Conservation (phyloP, 2,329 filamentous ascomycete genomes). For the Diplodia mutila region DNA sequence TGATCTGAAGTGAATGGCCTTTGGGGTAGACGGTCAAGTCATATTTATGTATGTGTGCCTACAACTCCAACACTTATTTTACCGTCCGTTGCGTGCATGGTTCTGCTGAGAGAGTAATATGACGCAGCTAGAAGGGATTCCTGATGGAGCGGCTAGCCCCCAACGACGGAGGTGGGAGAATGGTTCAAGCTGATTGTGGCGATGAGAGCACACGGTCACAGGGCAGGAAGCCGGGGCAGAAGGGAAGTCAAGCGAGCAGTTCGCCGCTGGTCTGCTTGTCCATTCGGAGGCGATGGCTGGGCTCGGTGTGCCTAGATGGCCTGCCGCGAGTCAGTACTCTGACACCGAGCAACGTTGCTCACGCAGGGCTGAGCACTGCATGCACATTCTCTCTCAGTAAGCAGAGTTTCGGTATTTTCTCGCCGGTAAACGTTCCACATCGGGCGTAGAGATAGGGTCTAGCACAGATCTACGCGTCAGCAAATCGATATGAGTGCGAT, state of each 20-base stretch:
- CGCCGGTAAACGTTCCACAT: not conserved
- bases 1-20: not conserved
- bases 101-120: not conserved
- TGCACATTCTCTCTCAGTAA: not conserved
- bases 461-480: not conserved
- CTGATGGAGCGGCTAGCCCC: not conserved
- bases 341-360: not conserved
- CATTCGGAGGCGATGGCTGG: not conserved
- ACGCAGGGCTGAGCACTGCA: not conserved
- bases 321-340: not conserved
- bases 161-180: not conserved
- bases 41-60: not conserved
- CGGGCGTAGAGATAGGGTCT: not conserved
- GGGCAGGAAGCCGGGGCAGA: not conserved
- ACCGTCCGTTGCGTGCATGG: not conserved
- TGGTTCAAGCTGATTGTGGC: not conserved
- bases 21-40: not conserved
- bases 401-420: not conserved
- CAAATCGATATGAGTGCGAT: not conserved
- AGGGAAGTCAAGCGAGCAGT: not conserved
- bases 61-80: not conserved
- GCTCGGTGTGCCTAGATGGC: not conserved
- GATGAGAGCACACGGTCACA: not conserved
- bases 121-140: not conserved
- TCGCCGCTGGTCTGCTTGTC: not conserved